Percentiles rank a stretch among this genome's conserved stretches.
These are phyloP conservation scores for Fusarium xylarioides DNA, from an alignment of 2,329 filamentous ascomycete species.

Conservation along the genomic window DNA sequence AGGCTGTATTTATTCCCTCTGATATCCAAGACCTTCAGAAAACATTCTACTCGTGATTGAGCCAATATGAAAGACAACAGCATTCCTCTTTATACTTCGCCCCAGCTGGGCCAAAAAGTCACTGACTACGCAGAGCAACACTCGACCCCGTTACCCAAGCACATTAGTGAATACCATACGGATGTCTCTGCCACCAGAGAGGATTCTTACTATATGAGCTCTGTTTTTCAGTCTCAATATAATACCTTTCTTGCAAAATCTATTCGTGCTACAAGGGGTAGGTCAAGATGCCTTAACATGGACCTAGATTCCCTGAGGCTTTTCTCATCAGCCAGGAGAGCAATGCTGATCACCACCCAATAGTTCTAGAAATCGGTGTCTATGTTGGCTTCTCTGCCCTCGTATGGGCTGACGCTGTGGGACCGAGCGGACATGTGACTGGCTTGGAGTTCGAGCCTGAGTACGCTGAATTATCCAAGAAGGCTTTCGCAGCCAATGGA, in stretches of 20 bases:
- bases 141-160: constrained; percentile 53
- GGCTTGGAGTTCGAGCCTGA: constrained; percentile 57
- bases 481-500: constrained; percentile 51
- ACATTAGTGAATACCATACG: constrained; percentile 55
- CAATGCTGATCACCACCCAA: background rate
- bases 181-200: constrained; percentile 34
- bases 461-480: constrained; percentile 53
- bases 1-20: background rate
- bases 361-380: constrained; percentile 60
- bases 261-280: constrained; percentile 54
- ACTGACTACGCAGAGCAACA: constrained; percentile 54
- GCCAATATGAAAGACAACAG: constrained; percentile 51
- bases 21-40: background rate
- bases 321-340: background rate
- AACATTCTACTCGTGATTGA: background rate
- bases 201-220: constrained; percentile 52
- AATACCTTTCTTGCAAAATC: constrained; percentile 53
- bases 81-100: constrained; percentile 54
- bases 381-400: constrained; percentile 60
- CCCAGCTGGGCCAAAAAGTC: constrained; percentile 52
- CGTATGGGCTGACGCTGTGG: constrained; percentile 58
- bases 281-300: background rate
- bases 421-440: constrained; percentile 53
- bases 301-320: background rate
- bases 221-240: constrained; percentile 53